Percentiles rank a stretch among this genome's conserved stretches.
These are phyloP conservation scores for Aspergillus calidoustus DNA, from an alignment of 2,329 filamentous ascomycete genomes.

Conservation along the genomic window DNA sequence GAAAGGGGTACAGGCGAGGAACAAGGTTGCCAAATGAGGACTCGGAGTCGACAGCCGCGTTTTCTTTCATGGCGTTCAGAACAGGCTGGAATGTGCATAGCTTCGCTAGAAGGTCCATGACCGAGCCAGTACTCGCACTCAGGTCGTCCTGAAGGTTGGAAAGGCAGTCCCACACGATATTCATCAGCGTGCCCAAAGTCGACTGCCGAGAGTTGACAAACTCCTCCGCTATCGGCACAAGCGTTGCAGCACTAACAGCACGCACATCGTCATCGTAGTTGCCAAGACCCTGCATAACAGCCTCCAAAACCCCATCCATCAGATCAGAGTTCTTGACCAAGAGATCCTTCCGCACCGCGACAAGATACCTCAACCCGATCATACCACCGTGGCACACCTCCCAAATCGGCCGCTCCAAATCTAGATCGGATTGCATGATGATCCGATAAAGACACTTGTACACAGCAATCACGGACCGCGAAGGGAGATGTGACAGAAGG, in stretches of 20 bases:
- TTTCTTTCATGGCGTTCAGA: conserved; percentile 88
- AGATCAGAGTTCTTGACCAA: conserved; percentile 81
- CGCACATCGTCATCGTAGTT: conserved; percentile 95
- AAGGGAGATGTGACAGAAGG: conserved; percentile 80
- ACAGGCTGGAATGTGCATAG: conserved; percentile 94
- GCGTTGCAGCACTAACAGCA: conserved; percentile 93
- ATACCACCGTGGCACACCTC: conserved; percentile 97
- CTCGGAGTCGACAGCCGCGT: conserved; percentile 79
- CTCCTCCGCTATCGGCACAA: conserved; percentile 94
- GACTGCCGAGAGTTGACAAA: conserved; percentile 83
- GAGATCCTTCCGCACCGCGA: conserved; percentile 91
- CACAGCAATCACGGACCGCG: conserved; percentile 78
- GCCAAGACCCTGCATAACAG: conserved; percentile 92
- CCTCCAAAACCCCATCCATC: conserved; percentile 88
- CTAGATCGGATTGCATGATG: conserved; percentile 86
- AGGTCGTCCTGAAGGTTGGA: conserved; percentile 96
- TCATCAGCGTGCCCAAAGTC: conserved; percentile 80
- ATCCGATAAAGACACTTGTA: conserved; percentile 85
- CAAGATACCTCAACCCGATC: conserved; percentile 93
- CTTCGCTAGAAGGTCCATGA: conserved; percentile 97
- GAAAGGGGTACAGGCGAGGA: conserved; percentile 90
- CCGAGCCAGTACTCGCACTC: conserved; percentile 94
- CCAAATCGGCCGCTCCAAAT: conserved; percentile 77
- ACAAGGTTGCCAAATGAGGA: conserved; percentile 92
- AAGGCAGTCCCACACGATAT: conserved; percentile 96